phyloP scores from a whole-genome alignment of 441 rosid genomes.

The Erodium trifolium region DNA sequence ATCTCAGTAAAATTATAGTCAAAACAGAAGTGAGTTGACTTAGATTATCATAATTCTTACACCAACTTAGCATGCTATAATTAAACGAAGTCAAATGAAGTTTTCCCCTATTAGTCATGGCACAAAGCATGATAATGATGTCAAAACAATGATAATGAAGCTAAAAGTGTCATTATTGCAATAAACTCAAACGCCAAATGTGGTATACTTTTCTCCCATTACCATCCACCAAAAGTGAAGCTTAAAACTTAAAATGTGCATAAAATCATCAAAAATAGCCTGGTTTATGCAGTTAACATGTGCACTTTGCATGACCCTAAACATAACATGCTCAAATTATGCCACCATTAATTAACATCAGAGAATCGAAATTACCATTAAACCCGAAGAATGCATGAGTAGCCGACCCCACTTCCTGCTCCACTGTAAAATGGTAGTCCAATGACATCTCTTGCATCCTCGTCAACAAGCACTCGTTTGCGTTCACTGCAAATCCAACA shows the following conservation, averaged over 20 bases:
- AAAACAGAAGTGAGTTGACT: neutral
- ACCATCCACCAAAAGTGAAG: neutral
- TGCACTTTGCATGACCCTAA: neutral
- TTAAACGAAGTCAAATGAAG: neutral
- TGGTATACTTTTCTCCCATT: neutral
- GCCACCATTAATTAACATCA: neutral
- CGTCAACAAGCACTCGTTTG: constrained; percentile 82
- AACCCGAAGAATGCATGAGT: constrained; percentile 96
- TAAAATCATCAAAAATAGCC: neutral
- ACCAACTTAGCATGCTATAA: neutral
- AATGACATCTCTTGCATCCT: constrained; percentile 99
- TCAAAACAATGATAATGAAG: neutral
- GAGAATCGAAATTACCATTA: constrained; percentile 48
- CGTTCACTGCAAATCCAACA: constrained; percentile 49
- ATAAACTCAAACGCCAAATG: neutral
- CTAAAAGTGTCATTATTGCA: neutral
- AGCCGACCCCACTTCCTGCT: constrained; percentile 95
- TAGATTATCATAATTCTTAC: neutral
- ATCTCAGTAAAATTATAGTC: constrained; percentile 29
- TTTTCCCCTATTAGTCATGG: neutral
- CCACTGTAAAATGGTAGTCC: constrained; percentile 93
- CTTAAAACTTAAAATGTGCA: neutral
- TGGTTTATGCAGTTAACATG: neutral
- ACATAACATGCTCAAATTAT: no score
- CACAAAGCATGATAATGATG: neutral